Evolutionary conservation across 345 rosid genomes (phyloP), one percentile per base, ranked within the genome.

Genomic region (Aquilaria malaccensis): DNA sequence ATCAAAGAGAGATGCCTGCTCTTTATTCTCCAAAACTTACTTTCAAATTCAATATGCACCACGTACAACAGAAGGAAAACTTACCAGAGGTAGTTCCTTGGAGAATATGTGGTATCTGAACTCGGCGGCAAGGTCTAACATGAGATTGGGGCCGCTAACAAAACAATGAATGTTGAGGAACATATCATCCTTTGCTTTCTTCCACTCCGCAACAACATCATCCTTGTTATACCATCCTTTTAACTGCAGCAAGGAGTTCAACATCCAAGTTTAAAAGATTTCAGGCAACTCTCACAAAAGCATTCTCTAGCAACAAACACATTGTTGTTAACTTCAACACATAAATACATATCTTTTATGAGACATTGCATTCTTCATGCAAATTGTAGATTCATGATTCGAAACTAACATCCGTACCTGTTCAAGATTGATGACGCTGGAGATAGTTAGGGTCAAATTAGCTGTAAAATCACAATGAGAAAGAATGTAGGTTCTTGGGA

Each of bases 181-280:
- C 72, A 85, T 52, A 58, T 83, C 73, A 48, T 77, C 84, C 14
- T 82, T 84, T 52, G 82, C 80, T 62, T 77, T 80, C 80, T 89
- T 89, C 96, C 98, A 92, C 80, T 89, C 96, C 9, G 93, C 93
- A 72, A 89, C 89, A 66, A 92, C 93, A 66, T 92, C 98, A 63
- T 92, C 98, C 69, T 82, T 87, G 66, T 69, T 63, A 72, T 89
- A 89, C 93, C 96, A 92, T 45, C 98, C 98, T 79, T 76, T 82
- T 29, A 87, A 73, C 91, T 83, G 76, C 53, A 4, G 22, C 22
- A 22, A 22, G 43, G 7, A 4, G 43, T 2, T 37, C 43, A 37
- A 22, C 2, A 37, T 37, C 2, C 22, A 22, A 37, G 2, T 11
- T 50, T 13, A 50, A 11, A 2, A 15, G 37, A 53, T 53, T 61